phyloP scores from a whole-genome alignment of 805 yeast genomes.

The Candida golubevii region DNA sequence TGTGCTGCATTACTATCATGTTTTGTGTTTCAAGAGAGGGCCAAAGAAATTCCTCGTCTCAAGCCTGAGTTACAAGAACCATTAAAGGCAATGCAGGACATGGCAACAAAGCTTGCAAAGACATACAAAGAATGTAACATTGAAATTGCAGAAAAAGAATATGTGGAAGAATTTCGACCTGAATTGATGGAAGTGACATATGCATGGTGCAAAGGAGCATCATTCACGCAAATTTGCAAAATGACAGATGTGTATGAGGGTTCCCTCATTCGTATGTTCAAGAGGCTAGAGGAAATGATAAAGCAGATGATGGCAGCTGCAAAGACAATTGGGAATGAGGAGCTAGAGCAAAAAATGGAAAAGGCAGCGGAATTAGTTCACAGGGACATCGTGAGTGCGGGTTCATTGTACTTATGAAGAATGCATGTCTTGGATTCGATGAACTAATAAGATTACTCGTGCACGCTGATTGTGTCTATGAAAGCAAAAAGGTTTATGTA shows the following conservation, averaged over 20 bases:
- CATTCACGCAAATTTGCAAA: conserved; percentile 94
- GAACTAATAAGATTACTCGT: too few species aligned
- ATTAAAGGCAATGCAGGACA: conserved; percentile 77
- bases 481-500: too few species aligned
- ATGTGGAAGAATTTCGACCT: conserved; percentile 85
- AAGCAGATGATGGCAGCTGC: conserved; percentile 90
- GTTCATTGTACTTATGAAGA: conserved; percentile 69
- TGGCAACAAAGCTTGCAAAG: conserved; percentile 89
- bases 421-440: too few species aligned
- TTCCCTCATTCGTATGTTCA: conserved; percentile 88
- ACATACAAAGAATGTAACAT: conserved; percentile 85
- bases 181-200: conserved; percentile 96
- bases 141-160: conserved; percentile 86
- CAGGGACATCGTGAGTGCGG: conserved; percentile 95
- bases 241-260: conserved; percentile 99
- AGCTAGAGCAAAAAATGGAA: conserved; percentile 84
- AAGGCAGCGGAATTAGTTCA: conserved; percentile 80
- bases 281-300: conserved; percentile 88
- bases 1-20: conserved; percentile 90
- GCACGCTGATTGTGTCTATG: too few species aligned
- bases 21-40: conserved; percentile 94
- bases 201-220: conserved; percentile 95
- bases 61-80: conserved; percentile 93
- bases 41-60: conserved; percentile 81
- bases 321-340: conserved; percentile 87